Evolutionary conservation across 805 yeast species (phyloP).

Genomic region (Yarrowia sp.): DNA sequence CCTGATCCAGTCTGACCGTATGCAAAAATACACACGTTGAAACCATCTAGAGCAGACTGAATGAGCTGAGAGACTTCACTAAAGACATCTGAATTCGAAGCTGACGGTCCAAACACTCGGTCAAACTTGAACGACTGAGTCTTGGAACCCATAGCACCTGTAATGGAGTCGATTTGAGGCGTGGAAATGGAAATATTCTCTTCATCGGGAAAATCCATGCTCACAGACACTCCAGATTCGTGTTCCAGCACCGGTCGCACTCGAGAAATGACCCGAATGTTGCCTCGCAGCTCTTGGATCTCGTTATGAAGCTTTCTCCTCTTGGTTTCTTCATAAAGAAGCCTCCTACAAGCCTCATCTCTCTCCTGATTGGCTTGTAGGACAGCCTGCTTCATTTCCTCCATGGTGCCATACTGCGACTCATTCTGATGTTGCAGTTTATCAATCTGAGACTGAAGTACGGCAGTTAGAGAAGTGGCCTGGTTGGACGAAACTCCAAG

Average conservation of each 20-base stretch:
- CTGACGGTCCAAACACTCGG: conserved; percentile 59
- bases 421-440: conserved; percentile 31
- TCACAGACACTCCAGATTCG: conserved; percentile 29
- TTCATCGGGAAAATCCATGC: conserved; percentile 36
- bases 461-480: conserved; percentile 31
- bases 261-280: conserved; percentile 86
- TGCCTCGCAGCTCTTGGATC: conserved; percentile 86
- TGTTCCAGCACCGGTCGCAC: conserved; percentile 56
- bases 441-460: conserved; percentile 30
- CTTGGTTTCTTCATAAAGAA: conserved; percentile 51
- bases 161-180: conserved; percentile 32
- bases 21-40: conserved; percentile 89
- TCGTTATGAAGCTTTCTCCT: conserved; percentile 68
- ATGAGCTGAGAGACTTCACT: conserved; percentile 82
- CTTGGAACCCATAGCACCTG: conserved; percentile 33
- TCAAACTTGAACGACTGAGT: conserved; percentile 64
- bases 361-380: conserved; percentile 38
- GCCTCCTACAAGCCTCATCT: conserved; percentile 39
- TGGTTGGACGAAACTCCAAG: conserved; percentile 35
- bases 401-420: conserved; percentile 30
- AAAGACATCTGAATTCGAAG: conserved; percentile 64
- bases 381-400: conserved; percentile 31
- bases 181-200: conserved; percentile 33
- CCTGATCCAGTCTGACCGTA: conserved; percentile 98
- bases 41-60: conserved; percentile 84